phyloP scores from a whole-genome alignment of 768 basidiomycete species.

The Astraeus odoratus region DNA sequence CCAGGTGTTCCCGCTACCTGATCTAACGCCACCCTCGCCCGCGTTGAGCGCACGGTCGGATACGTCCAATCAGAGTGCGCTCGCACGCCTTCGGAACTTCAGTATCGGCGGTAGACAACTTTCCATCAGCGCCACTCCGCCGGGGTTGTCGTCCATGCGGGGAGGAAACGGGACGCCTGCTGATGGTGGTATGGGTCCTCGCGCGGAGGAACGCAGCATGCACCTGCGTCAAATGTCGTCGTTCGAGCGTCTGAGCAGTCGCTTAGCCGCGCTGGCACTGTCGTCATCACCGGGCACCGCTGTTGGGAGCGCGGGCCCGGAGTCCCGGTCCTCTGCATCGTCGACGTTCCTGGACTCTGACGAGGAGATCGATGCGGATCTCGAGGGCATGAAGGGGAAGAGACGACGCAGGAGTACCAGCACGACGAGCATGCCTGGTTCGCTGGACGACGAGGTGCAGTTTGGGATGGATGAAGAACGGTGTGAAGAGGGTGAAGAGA shows the following conservation, averaged over 20 bases:
- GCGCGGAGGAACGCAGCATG: conserved; percentile 28
- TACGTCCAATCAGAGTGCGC: conserved; percentile 62
- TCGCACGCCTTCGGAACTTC: conserved; percentile 72
- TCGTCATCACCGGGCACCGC: conserved; percentile 16
- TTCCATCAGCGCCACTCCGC: conserved; percentile 17
- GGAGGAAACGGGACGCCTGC: conserved; percentile 6
- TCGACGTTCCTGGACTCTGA: conserved; percentile 47
- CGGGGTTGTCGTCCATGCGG: conserved; percentile 24
- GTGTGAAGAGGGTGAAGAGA: conserved; percentile 20
- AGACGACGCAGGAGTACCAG: conserved; percentile 49
- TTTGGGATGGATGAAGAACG: conserved; percentile 45
- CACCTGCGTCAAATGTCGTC: conserved; percentile 70
- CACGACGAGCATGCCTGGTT: conserved; percentile 83
- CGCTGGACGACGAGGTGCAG: conserved; percentile 53
- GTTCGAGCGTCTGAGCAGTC: conserved; percentile 61
- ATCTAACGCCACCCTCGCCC: conserved; percentile 82
- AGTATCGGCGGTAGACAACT: conserved; percentile 55
- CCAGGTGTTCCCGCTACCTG: conserved; percentile 71
- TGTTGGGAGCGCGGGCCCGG: conserved; percentile 40
- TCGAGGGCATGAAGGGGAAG: conserved; percentile 35
- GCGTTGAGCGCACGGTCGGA: conserved; percentile 93
- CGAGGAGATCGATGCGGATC: conserved; percentile 34
- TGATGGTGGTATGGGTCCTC: background rate
- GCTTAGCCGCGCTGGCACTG: conserved; percentile 44
- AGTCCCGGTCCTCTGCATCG: conserved; percentile 47